These are phyloP conservation scores for Termitomyces sp. DNA, from an alignment of 768 basidiomycete species.

Conservation along the genomic window DNA sequence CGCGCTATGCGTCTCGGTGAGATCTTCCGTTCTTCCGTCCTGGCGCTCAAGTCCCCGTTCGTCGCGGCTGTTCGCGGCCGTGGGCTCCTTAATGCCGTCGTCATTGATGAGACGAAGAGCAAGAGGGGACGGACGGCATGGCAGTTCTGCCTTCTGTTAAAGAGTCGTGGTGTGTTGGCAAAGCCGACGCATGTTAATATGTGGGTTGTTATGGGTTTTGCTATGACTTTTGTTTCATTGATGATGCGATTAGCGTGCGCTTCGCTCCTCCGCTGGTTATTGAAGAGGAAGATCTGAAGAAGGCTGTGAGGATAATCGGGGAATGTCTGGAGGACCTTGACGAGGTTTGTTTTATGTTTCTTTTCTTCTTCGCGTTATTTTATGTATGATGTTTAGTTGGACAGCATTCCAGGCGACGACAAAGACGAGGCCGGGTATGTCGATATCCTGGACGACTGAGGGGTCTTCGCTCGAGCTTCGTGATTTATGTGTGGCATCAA, in stretches of 20 bases:
- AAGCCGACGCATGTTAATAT: conserved; percentile 97
- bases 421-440: conserved; percentile 57
- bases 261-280: conserved; percentile 97
- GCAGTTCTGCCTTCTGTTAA: conserved; percentile 92
- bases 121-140: conserved; percentile 81
- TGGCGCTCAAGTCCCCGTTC: conserved; percentile 62
- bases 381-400: conserved; percentile 22
- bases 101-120: conserved; percentile 84
- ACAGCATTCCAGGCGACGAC: conserved; percentile 58
- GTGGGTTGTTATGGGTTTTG: conserved; percentile 41
- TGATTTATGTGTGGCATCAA: conserved; percentile 7
- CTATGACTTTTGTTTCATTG: background rate
- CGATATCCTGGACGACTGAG: conserved; percentile 15
- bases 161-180: conserved; percentile 87
- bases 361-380: background rate
- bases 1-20: conserved; percentile 79
- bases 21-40: conserved; percentile 67
- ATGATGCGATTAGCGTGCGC: conserved; percentile 63
- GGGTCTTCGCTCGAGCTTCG: conserved; percentile 1
- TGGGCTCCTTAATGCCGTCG: conserved; percentile 90
- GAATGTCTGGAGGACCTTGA: conserved; percentile 81
- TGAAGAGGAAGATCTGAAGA: conserved; percentile 76
- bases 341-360: conserved; percentile 38
- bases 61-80: conserved; percentile 79
- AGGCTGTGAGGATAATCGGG: conserved; percentile 72